phyloP scores from a whole-genome alignment of 139 green algal species.

The Tetraselmis chui region DNA sequence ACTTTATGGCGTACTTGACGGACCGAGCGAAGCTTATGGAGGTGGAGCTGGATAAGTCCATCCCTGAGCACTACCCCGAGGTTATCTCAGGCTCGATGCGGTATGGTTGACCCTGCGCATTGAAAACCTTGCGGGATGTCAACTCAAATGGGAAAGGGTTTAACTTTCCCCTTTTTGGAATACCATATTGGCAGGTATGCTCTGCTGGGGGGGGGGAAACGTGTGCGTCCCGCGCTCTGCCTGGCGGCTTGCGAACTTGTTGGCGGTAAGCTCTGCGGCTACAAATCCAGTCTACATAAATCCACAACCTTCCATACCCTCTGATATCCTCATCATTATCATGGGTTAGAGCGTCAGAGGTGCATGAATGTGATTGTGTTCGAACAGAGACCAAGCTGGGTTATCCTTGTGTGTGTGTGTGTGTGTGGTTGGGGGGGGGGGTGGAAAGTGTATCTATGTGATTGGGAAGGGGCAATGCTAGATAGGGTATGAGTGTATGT shows the following conservation, averaged over 20 bases:
- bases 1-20: constrained; percentile 78
- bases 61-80: constrained; percentile 84
- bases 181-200: constrained; percentile 62
- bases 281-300: neutral
- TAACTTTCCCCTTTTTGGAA: neutral
- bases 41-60: constrained; percentile 62
- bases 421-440: no score
- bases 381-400: no score
- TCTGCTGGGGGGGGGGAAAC: constrained; percentile 90
- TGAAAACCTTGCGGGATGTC: constrained; percentile 8
- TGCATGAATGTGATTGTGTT: no score
- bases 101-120: constrained; percentile 6
- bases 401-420: no score
- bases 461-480: no score
- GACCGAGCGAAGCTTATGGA: constrained; percentile 67
- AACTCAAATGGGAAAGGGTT: neutral
- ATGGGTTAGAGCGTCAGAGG: no score
- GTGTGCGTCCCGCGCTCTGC: constrained; percentile 87
- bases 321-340: no score
- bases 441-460: no score
- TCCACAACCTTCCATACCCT: no score
- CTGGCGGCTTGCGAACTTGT: constrained; percentile 94
- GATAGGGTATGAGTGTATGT: no score
- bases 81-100: constrained; percentile 89
- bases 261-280: constrained; percentile 47